These are phyloP conservation scores for Wickerhamomyces sp. DNA, from an alignment of 1,139 yeast species.

Conservation along the genomic window DNA sequence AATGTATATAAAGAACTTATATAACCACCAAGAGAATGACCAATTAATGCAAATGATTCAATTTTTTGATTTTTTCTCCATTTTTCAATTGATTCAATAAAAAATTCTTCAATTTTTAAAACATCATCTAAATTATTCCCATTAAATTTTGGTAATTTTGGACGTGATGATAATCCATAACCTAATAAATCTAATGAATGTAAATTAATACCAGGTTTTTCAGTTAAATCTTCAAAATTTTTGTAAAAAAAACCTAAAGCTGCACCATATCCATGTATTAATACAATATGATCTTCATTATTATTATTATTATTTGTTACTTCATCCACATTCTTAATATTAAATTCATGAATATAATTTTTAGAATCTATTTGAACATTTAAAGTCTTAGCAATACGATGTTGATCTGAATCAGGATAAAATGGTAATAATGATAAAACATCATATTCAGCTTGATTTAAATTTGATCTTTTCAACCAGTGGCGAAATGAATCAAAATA, in stretches of 20 bases:
- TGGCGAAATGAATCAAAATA: constrained; percentile 38
- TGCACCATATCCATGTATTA: constrained; percentile 93
- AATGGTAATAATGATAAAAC: constrained; percentile 52
- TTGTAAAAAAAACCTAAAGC: constrained; percentile 83
- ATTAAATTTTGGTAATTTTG: constrained; percentile 34
- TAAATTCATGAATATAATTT: constrained; percentile 55
- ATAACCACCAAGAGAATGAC: constrained; percentile 95
- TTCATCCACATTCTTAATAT: constrained; percentile 23
- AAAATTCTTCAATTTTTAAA: constrained; percentile 53
- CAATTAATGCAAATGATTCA: constrained; percentile 65
- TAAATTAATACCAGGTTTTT: constrained; percentile 41
- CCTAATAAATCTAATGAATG: constrained; percentile 85
- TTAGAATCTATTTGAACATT: constrained; percentile 46
- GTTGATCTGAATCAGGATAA: constrained; percentile 50
- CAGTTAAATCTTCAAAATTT: constrained; percentile 55
- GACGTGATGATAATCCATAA: constrained; percentile 61
- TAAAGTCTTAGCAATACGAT: constrained; percentile 41
- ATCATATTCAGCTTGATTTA: constrained; percentile 37
- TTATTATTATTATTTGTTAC: neutral
- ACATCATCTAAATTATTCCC: constrained; percentile 33
- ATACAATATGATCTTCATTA: constrained; percentile 39
- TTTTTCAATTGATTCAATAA: constrained; percentile 72
- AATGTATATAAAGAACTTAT: constrained; percentile 73
- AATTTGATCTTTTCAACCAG: constrained; percentile 36
- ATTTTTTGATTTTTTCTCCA: constrained; percentile 68